phyloP scores from a whole-genome alignment of 208 protist genomes.

The Wallacemonas sp. region DNA sequence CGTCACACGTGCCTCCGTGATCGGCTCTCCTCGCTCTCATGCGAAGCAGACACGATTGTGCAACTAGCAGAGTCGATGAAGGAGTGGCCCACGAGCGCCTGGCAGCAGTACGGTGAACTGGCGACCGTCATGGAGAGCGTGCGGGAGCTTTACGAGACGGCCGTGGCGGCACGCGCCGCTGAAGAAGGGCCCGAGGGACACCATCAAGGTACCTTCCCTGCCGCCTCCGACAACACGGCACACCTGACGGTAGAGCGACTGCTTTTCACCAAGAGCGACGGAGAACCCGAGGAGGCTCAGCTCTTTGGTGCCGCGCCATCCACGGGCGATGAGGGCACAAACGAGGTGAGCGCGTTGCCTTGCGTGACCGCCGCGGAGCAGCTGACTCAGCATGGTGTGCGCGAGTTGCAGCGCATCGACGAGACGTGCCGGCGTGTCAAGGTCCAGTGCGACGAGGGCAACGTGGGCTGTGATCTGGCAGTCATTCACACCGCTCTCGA shows the following conservation, averaged over 20 bases:
- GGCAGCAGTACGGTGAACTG: slow-evolving; percentile 39
- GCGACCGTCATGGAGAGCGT: slow-evolving; percentile 8
- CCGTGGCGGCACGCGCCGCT: neutral
- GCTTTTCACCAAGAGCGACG: neutral
- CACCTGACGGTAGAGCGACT: neutral
- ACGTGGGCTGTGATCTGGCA: neutral
- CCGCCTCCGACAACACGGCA: too few species aligned
- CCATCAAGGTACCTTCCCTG: too few species aligned
- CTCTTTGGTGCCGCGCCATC: too few species aligned
- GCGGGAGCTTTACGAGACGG: slow-evolving; percentile 1
- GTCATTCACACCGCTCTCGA: neutral
- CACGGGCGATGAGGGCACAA: too few species aligned
- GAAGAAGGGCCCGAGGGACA: too few species aligned
- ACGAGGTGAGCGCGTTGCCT: too few species aligned
- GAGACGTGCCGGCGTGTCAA: neutral
- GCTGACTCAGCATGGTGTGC: neutral
- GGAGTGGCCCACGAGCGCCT: slow-evolving; percentile 31
- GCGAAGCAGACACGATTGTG: slow-evolving; percentile 3
- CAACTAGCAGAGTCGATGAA: slow-evolving; percentile 16
- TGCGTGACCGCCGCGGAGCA: neutral
- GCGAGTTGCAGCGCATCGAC: neutral
- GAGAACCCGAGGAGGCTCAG: neutral
- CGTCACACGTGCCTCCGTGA: slow-evolving; percentile 29
- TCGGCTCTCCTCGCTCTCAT: neutral
- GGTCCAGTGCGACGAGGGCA: neutral